A percentile compares a stretch with the other conserved stretches of the same genome.
Evolutionary conservation across 1,284 basidiomycete species (phyloP).

Genomic region (Leccinum fuscescens): DNA sequence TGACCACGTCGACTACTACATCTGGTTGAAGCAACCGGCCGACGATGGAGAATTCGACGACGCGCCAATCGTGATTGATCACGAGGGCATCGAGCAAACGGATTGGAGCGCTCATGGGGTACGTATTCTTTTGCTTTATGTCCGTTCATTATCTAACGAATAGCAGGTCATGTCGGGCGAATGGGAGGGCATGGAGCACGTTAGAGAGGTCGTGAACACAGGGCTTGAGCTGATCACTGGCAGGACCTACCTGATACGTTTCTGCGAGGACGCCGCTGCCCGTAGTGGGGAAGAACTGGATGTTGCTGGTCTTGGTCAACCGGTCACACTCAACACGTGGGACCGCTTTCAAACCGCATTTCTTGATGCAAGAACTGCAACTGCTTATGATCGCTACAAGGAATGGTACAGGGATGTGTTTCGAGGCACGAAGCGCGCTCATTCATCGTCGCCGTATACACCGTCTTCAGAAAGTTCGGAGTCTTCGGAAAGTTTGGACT

Average conservation of each 20-base stretch:
- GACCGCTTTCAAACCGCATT: not conserved
- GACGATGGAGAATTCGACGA: not conserved
- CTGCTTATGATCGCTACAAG: not conserved
- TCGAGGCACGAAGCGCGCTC: not conserved
- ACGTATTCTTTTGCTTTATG: not conserved
- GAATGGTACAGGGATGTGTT: not conserved
- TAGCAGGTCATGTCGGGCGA: not conserved
- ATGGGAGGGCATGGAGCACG: not conserved
- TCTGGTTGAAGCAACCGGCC: not conserved
- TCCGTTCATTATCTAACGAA: not conserved
- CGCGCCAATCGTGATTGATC: not conserved
- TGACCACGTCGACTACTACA: not conserved
- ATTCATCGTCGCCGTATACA: not conserved
- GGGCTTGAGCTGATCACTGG: not conserved
- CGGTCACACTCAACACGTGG: not conserved
- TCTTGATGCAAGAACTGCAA: not conserved
- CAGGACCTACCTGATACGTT: not conserved
- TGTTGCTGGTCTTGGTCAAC: not conserved
- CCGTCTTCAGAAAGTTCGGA: not conserved
- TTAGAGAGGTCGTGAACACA: not conserved
- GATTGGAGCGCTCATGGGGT: not conserved
- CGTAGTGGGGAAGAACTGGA: too few species aligned
- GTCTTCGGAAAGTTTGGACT: not conserved
- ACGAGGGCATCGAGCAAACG: not conserved
- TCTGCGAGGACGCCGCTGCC: not conserved